These are phyloP conservation scores for Allium cepa DNA, from an alignment of 106 monocot genomes.

Conservation along the genomic window DNA sequence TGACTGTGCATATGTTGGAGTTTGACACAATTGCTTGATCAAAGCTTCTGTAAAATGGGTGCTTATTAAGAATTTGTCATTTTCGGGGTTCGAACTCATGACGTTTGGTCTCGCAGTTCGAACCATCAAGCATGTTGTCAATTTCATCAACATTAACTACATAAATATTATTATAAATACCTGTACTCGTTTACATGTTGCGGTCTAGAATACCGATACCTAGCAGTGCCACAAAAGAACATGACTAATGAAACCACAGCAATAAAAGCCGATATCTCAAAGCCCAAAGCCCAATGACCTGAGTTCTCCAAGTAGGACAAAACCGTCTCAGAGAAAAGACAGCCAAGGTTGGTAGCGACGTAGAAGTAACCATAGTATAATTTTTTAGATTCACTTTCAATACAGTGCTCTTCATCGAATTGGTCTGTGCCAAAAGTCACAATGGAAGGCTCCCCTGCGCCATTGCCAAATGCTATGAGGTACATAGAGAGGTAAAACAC, in stretches of 20 bases:
- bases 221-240: constrained; percentile 7
- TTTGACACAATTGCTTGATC: too few relatives aligned
- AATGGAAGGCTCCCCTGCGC: constrained; percentile 11
- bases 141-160: neutral
- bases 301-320: constrained; percentile 14
- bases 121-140: constrained; percentile 8
- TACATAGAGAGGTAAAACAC: constrained; percentile 23
- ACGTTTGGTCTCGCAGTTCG: too few relatives aligned
- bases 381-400: neutral
- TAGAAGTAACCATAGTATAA: constrained; percentile 20
- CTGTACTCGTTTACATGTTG: too few relatives aligned
- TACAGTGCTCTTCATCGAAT: constrained; percentile 10
- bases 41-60: too few relatives aligned
- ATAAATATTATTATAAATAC: too few relatives aligned
- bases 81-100: too few relatives aligned
- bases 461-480: constrained; percentile 16
- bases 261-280: constrained; percentile 5
- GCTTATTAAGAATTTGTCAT: too few relatives aligned
- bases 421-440: constrained; percentile 15
- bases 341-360: constrained; percentile 13
- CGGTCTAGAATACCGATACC: constrained; percentile 7
- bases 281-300: constrained; percentile 10
- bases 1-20: constrained; percentile 8
- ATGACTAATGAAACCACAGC: constrained; percentile 2
- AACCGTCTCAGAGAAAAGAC: constrained; percentile 11